These are phyloP conservation scores for Penicillium argentinense DNA, from an alignment of 495 filamentous ascomycete genomes.

Conservation along the genomic window DNA sequence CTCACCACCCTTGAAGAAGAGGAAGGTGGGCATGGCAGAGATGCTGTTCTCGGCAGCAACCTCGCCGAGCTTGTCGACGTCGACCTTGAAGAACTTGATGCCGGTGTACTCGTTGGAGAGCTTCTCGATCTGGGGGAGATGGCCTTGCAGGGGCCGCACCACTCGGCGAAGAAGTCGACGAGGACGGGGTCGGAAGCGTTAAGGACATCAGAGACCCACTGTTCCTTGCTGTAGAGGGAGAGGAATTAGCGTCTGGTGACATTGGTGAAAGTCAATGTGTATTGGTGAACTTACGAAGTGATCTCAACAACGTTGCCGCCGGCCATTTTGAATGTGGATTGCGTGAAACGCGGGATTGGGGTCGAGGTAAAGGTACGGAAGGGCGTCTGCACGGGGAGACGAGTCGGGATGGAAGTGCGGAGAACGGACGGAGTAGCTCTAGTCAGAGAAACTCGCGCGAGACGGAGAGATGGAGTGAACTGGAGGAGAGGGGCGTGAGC, in stretches of 20 bases:
- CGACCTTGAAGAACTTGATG: constrained; percentile 83
- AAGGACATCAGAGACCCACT: constrained; percentile 49
- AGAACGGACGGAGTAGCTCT: constrained; percentile 29
- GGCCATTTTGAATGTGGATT: constrained; percentile 54
- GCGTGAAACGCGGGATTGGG: constrained; percentile 40
- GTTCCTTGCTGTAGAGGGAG: constrained; percentile 50
- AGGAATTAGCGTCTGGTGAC: no score
- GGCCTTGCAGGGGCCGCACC: constrained; percentile 95
- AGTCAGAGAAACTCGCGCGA: constrained; percentile 14
- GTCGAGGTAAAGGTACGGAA: constrained; percentile 34
- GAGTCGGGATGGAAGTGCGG: constrained; percentile 18
- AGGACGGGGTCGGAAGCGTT: constrained; percentile 59
- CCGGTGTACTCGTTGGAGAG: constrained; percentile 54
- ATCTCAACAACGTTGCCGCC: constrained; percentile 36
- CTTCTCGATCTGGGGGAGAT: constrained; percentile 76
- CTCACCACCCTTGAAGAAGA: constrained; percentile 77
- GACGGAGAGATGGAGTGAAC: constrained; percentile 19
- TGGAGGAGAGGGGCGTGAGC: constrained; percentile 13
- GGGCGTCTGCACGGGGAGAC: constrained; percentile 8
- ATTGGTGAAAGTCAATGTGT: no score
- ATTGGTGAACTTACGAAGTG: constrained; percentile 30
- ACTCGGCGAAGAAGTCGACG: constrained; percentile 83
- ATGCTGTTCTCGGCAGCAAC: constrained; percentile 79
- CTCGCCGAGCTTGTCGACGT: constrained; percentile 80
- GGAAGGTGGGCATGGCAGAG: constrained; percentile 95